These are phyloP conservation scores for Leucocoprinus sp. DNA, from an alignment of 768 basidiomycete genomes.

Conservation along the genomic window DNA sequence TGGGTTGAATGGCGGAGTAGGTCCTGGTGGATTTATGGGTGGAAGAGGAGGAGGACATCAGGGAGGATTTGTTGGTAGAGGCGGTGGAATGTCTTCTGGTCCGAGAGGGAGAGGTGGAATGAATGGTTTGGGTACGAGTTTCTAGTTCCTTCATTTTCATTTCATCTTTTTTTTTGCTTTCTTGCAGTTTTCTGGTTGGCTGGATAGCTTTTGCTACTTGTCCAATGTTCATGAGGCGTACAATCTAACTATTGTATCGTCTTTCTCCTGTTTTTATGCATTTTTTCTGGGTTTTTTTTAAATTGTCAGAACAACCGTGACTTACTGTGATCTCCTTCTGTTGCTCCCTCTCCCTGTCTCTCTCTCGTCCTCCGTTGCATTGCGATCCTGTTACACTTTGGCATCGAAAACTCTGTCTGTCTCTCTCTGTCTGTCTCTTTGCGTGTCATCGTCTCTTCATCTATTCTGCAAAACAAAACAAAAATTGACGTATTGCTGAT, in stretches of 20 bases:
- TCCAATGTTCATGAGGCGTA: conserved; percentile 1
- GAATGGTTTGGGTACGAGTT: conserved; percentile 60
- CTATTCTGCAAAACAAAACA: conserved; percentile 10
- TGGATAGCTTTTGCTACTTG: no score
- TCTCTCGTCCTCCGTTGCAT: conserved; percentile 4
- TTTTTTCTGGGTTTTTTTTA: conserved; percentile 15
- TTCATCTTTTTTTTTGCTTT: conserved; percentile 13
- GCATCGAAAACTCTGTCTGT: not conserved
- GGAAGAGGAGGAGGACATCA: conserved; percentile 30
- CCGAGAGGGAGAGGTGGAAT: conserved; percentile 47
- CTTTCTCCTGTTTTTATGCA: conserved; percentile 13
- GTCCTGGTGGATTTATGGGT: conserved; percentile 35
- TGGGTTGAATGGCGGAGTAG: conserved; percentile 17
- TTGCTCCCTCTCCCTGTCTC: conserved; percentile 3
- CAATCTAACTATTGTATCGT: conserved; percentile 2
- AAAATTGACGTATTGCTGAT: no score
- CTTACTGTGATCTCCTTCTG: conserved; percentile 25
- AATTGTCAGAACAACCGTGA: conserved; percentile 25
- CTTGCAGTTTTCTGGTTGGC: not conserved
- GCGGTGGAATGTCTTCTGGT: conserved; percentile 34
- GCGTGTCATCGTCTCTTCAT: conserved; percentile 21
- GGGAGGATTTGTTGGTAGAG: conserved; percentile 20
- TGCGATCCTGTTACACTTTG: conserved; percentile 7
- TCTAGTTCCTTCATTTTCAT: conserved; percentile 25
- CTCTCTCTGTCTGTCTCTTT: conserved; percentile 10